A percentile compares a stretch with the other conserved stretches of the same genome.
These are phyloP conservation scores for Umbelopsis vinacea DNA, from an alignment of 192 early-diverging fungal genomes.

Conservation along the genomic window DNA sequence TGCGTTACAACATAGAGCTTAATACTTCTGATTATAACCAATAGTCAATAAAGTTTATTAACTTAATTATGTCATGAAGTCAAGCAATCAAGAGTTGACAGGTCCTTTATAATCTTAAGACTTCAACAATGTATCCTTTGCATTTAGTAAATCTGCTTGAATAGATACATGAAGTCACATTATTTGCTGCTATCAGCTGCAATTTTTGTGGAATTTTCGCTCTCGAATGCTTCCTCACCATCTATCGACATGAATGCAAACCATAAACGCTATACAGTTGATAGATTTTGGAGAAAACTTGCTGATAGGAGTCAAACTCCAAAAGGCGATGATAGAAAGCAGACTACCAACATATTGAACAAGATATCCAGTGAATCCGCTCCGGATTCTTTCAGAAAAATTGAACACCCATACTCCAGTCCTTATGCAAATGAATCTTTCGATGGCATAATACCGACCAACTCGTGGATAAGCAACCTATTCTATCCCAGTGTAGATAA, in stretches of 20 bases:
- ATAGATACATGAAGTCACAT: too few species aligned
- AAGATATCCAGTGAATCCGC: conserved; percentile 23
- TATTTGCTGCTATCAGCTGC: too few species aligned
- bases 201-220: too few species aligned
- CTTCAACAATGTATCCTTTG: too few species aligned
- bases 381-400: conserved; percentile 20
- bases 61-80: too few species aligned
- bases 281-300: not conserved
- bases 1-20: not conserved
- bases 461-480: conserved; percentile 42
- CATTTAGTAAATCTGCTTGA: too few species aligned
- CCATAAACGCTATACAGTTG: not conserved
- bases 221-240: too few species aligned
- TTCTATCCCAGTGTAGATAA: conserved; percentile 38
- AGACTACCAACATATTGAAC: not conserved
- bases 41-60: too few species aligned
- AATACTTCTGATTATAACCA: too few species aligned
- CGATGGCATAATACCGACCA: conserved; percentile 32
- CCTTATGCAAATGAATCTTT: conserved; percentile 22
- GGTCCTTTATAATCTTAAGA: too few species aligned
- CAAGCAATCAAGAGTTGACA: too few species aligned
- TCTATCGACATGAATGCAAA: too few species aligned
- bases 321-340: not conserved
- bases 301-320: not conserved
- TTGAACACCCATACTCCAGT: conserved; percentile 30